Evolutionary conservation across 2,329 filamentous ascomycete species (phyloP).

Genomic region (Orbilia quercus): DNA sequence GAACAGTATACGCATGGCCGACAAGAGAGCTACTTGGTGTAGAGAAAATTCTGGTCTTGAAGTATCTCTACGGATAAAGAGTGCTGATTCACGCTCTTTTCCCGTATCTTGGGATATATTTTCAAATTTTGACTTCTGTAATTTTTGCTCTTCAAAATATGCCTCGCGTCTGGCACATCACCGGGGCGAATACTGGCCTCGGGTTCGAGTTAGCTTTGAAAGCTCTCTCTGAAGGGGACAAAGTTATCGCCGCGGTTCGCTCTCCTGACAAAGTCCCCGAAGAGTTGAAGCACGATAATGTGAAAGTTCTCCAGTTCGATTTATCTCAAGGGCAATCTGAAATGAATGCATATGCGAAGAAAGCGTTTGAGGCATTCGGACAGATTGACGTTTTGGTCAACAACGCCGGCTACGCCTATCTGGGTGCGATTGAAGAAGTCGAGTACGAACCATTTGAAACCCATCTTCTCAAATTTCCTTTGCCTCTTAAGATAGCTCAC

Average conservation of each 20-base stretch:
- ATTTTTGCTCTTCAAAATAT: too few species aligned
- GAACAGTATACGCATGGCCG: too few species aligned
- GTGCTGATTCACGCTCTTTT: too few species aligned
- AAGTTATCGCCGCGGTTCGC: constrained; percentile 67
- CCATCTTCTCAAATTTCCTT: too few species aligned
- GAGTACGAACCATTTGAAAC: constrained; percentile 61
- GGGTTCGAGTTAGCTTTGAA: constrained; percentile 65
- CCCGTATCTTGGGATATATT: too few species aligned
- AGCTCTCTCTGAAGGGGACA: constrained; percentile 65
- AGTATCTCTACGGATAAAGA: too few species aligned
- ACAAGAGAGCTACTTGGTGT: too few species aligned
- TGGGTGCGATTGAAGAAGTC: constrained; percentile 66
- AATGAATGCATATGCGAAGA: constrained; percentile 62
- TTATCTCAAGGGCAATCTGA: constrained; percentile 63
- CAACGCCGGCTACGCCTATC: constrained; percentile 65
- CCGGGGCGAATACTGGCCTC: constrained; percentile 66
- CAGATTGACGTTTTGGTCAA: constrained; percentile 66
- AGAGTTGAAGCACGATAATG: constrained; percentile 61
- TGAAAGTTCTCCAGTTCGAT: constrained; percentile 63
- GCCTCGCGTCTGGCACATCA: constrained; percentile 61
- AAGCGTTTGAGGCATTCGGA: constrained; percentile 63
- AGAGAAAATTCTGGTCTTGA: too few species aligned
- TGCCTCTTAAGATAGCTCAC: constrained; percentile 57
- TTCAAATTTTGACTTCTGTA: too few species aligned
- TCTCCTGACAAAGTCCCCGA: constrained; percentile 62